These are phyloP conservation scores for Cornus kousa DNA, from an alignment of 148 eudicot species.

Conservation along the genomic window DNA sequence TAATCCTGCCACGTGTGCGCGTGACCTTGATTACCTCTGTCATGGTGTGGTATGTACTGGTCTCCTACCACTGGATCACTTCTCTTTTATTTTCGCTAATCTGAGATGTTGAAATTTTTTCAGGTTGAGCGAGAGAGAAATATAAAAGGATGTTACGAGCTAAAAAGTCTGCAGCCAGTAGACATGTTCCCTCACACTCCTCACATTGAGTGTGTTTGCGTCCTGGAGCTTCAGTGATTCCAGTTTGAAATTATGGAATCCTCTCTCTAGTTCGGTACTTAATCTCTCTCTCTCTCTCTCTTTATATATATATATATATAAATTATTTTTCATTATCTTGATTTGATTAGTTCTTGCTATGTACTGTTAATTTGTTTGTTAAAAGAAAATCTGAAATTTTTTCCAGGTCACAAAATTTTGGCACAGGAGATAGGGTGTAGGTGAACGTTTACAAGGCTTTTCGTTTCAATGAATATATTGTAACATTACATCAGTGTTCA, in stretches of 20 bases:
- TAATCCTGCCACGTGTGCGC: conserved; percentile 97
- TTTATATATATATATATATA: no score
- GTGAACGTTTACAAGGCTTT: no score
- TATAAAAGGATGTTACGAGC: conserved; percentile 67
- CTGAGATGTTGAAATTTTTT: conserved; percentile 14
- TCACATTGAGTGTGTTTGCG: conserved; percentile 95
- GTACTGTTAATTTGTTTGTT: neutral
- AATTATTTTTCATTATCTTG: neutral
- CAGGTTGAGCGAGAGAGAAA: conserved; percentile 75
- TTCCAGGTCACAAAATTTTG: neutral
- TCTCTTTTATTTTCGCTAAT: neutral
- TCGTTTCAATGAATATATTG: no score
- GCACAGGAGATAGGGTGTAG: neutral
- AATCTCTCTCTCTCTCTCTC: neutral
- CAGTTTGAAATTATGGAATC: neutral
- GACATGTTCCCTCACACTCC: conserved; percentile 99
- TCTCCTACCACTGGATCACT: neutral
- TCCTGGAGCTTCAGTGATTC: conserved; percentile 58
- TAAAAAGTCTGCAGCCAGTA: conserved; percentile 76
- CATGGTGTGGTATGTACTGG: conserved; percentile 69
- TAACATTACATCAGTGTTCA: neutral
- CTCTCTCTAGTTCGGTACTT: neutral
- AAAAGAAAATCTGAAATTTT: neutral
- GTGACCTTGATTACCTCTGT: conserved; percentile 95
- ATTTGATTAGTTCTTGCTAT: no score